Conservation (phyloP, 1,284 basidiomycete genomes). For the Anthracocystis panici-leucophaei region DNA sequence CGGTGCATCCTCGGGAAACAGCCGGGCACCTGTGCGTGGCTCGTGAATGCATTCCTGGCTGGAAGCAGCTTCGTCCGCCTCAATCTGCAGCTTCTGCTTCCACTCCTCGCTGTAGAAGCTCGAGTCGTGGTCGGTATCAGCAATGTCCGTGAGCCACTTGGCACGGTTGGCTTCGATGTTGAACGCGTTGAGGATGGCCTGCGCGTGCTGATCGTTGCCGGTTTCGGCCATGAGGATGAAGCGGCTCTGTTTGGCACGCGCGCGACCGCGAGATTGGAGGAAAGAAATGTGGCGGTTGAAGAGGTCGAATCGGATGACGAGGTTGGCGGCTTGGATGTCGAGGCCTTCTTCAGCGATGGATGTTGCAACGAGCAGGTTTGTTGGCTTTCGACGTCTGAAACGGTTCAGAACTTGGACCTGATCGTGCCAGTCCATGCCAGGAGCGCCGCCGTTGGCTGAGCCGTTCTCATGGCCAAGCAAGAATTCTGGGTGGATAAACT, state of each 20-base stretch:
- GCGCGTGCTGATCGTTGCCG: constrained; percentile 24
- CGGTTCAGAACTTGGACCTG: constrained; percentile 52
- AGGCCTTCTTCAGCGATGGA: constrained; percentile 60
- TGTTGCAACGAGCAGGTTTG: constrained; percentile 59
- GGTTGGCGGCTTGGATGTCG: constrained; percentile 58
- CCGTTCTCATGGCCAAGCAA: constrained; percentile 51
- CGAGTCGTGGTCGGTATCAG: constrained; percentile 15
- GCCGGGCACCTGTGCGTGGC: constrained; percentile 38
- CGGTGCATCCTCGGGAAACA: constrained; percentile 46
- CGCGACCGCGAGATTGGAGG: constrained; percentile 55
- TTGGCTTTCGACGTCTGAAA: constrained; percentile 42
- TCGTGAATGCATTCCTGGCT: constrained; percentile 23
- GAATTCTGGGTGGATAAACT: constrained; percentile 47
- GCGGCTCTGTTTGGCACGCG: constrained; percentile 34
- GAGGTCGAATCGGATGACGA: constrained; percentile 60
- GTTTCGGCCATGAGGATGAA: constrained; percentile 53
- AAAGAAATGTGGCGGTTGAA: constrained; percentile 56
- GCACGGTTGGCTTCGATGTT: constrained; percentile 25
- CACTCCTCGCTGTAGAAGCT: constrained; percentile 21
- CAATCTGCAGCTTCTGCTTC: constrained; percentile 30
- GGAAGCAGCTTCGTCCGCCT: constrained; percentile 11
- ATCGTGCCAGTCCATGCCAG: constrained; percentile 54
- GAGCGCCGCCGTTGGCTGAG: constrained; percentile 15
- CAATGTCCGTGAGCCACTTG: constrained; percentile 42
- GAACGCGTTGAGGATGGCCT: constrained; percentile 31